Evolutionary conservation across 768 basidiomycete genomes (phyloP).

Genomic region (Leccinum longicurvipes): DNA sequence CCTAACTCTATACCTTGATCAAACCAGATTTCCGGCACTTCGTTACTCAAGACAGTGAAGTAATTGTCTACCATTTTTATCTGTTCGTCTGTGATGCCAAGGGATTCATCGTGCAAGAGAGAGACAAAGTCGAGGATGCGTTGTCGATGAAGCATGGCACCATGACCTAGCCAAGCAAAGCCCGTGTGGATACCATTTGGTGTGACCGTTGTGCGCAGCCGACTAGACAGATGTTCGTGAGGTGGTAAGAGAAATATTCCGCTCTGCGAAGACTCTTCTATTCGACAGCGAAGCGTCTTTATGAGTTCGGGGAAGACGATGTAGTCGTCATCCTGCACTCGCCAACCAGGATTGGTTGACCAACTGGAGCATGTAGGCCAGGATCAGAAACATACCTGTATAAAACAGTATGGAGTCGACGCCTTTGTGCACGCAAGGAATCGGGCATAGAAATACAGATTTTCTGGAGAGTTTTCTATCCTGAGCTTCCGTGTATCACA

Average conservation of each 20-base stretch:
- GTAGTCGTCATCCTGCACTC: slow-evolving; percentile 63
- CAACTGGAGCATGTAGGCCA: neutral
- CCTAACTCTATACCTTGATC: slow-evolving; percentile 59
- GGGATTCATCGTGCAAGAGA: slow-evolving; percentile 35
- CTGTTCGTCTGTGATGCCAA: slow-evolving; percentile 48
- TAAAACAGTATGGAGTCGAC: slow-evolving; percentile 54
- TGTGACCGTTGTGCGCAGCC: slow-evolving; percentile 43
- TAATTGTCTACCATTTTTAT: slow-evolving; percentile 71
- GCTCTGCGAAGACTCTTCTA: slow-evolving; percentile 24
- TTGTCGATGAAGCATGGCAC: slow-evolving; percentile 48
- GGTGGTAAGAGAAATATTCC: slow-evolving; percentile 57
- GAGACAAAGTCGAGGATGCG: slow-evolving; percentile 46
- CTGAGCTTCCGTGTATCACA: slow-evolving; percentile 44
- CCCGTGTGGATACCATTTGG: slow-evolving; percentile 44
- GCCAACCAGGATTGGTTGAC: slow-evolving; percentile 1
- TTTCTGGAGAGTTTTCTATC: slow-evolving; percentile 55
- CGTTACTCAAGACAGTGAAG: slow-evolving; percentile 56
- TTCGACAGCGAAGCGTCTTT: slow-evolving; percentile 42
- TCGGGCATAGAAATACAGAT: slow-evolving; percentile 60
- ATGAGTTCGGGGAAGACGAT: slow-evolving; percentile 57
- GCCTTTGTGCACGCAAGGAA: slow-evolving; percentile 54
- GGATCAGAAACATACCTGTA: slow-evolving; percentile 44
- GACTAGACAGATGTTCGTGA: slow-evolving; percentile 56
- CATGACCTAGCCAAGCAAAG: slow-evolving; percentile 68
- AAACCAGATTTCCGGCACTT: slow-evolving; percentile 58